Evolutionary conservation across 2,329 filamentous ascomycete species (phyloP).

Genomic region (Calonectria fujianensis): DNA sequence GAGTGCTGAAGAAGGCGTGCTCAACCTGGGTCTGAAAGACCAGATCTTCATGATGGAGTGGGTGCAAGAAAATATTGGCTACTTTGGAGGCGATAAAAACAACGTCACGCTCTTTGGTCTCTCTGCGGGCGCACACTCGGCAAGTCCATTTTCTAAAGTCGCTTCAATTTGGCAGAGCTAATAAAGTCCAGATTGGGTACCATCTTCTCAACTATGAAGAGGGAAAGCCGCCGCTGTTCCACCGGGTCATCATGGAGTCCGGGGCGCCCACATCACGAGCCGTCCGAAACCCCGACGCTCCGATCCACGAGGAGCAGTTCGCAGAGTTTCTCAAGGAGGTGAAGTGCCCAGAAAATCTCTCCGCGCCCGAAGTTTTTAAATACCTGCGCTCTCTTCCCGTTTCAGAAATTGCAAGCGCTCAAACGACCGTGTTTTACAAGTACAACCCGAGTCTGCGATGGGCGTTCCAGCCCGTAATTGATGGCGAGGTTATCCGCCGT

Average conservation of each 20-base stretch:
- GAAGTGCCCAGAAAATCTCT: slow-evolving; percentile 42
- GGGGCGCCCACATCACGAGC: slow-evolving; percentile 73
- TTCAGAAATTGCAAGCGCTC: slow-evolving; percentile 59
- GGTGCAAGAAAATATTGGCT: slow-evolving; percentile 72
- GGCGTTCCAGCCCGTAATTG: slow-evolving; percentile 82
- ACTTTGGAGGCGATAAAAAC: slow-evolving; percentile 71
- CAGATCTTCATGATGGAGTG: slow-evolving; percentile 71
- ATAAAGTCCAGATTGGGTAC: slow-evolving; percentile 74
- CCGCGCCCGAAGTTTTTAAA: slow-evolving; percentile 62
- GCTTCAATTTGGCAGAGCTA: rapidly evolving
- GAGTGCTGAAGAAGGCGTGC: slow-evolving; percentile 68
- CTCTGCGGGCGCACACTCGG: slow-evolving; percentile 72
- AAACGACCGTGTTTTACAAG: slow-evolving; percentile 64
- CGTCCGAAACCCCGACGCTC: slow-evolving; percentile 72
- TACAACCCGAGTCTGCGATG: slow-evolving; percentile 70
- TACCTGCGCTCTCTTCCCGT: slow-evolving; percentile 66
- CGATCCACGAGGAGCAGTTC: slow-evolving; percentile 75
- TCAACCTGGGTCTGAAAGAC: slow-evolving; percentile 74
- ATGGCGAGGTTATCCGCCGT: slow-evolving; percentile 74
- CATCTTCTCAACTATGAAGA: slow-evolving; percentile 73
- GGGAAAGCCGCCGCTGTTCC: slow-evolving; percentile 67
- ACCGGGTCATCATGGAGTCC: slow-evolving; percentile 73
- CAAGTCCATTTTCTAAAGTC: slow-evolving; percentile 48
- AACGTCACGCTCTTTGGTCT: slow-evolving; percentile 62
- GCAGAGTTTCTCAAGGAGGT: slow-evolving; percentile 49